These are phyloP conservation scores for Coprinellus micaceus DNA, from an alignment of 768 basidiomycete species.

Conservation along the genomic window DNA sequence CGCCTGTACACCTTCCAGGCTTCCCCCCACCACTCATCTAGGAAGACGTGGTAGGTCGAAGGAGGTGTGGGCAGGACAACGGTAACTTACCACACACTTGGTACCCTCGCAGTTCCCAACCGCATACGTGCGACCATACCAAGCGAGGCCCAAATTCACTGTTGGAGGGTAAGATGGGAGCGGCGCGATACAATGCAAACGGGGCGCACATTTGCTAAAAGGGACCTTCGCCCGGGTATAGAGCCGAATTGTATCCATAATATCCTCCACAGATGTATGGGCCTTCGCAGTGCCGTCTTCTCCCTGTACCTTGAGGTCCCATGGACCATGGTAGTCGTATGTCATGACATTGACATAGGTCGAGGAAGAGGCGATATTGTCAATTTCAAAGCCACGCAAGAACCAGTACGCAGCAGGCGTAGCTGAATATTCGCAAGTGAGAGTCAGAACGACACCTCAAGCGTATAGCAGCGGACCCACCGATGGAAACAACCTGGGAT, in stretches of 20 bases:
- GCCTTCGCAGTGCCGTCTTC: constrained; percentile 20
- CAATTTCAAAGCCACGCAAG: constrained; percentile 21
- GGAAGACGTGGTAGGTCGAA: not conserved
- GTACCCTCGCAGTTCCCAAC: constrained; percentile 4
- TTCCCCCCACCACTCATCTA: constrained; percentile 4
- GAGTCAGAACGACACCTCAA: not conserved
- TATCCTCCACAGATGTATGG: constrained; percentile 21
- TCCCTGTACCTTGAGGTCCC: constrained; percentile 20
- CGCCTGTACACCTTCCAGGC: constrained; percentile 3
- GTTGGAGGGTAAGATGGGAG: not conserved
- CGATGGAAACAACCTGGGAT: constrained; percentile 10
- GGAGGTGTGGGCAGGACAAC: not conserved
- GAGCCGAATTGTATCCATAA: constrained; percentile 15
- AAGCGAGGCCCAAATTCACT: constrained; percentile 20
- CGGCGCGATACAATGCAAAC: not conserved
- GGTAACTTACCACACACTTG: not conserved
- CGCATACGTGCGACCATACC: constrained; percentile 18
- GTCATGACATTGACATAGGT: constrained; percentile 24
- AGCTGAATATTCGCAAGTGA: not conserved
- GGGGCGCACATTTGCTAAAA: constrained; percentile 5
- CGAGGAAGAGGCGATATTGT: constrained; percentile 17
- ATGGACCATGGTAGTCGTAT: constrained; percentile 23
- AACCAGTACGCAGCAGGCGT: constrained; percentile 19
- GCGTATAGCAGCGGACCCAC: not conserved
- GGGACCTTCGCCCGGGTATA: constrained; percentile 19